Percentiles rank a stretch among this genome's conserved stretches.
Conservation (phyloP, 345 rosid species). For the Populus simonii region DNA sequence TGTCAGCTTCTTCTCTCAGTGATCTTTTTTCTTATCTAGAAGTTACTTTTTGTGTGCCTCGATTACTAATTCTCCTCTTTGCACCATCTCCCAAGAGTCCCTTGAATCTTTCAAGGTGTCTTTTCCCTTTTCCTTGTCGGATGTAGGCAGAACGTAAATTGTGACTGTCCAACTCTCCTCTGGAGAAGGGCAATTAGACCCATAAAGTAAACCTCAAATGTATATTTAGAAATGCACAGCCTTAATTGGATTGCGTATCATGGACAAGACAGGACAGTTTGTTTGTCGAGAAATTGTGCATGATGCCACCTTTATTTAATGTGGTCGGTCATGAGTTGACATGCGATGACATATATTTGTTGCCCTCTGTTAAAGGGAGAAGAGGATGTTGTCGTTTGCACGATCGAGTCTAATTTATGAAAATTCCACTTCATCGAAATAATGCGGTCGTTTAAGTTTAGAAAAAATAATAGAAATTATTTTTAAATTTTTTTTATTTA, state of each 20-base stretch:
- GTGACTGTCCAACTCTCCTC: neutral
- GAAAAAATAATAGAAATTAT: no score
- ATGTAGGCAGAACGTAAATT: neutral
- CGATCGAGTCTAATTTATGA: no score
- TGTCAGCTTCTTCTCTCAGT: neutral
- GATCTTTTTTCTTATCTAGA: neutral
- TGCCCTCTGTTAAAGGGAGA: no score
- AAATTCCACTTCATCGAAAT: no score
- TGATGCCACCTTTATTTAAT: no score
- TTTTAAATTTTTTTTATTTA: no score
- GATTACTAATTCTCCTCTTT: neutral
- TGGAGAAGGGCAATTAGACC: neutral
- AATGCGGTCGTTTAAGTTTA: no score
- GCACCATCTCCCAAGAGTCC: neutral
- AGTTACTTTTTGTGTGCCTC: neutral
- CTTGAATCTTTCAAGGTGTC: neutral
- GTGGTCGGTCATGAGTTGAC: no score
- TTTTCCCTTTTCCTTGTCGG: neutral
- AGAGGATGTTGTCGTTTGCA: no score
- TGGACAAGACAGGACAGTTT: neutral
- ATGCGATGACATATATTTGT: no score
- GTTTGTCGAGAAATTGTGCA: no score
- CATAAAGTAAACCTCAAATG: neutral
- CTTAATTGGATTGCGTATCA: neutral
- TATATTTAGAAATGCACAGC: neutral